Evolutionary conservation across 305 asterid species (phyloP).

Genomic region (Stenogyne calaminthoides): DNA sequence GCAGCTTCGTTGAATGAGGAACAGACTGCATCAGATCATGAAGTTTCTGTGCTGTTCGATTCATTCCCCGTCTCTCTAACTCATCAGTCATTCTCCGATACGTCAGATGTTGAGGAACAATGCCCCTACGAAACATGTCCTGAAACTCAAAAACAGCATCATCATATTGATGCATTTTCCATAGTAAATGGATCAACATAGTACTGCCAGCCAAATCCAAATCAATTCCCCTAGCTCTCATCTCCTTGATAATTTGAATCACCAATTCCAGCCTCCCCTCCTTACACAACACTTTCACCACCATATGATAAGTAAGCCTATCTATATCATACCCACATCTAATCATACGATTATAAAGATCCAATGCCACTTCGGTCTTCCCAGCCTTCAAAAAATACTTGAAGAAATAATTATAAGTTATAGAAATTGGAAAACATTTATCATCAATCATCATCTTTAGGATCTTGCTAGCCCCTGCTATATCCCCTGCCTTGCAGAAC

Average conservation of each 20-base stretch:
- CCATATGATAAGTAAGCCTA: slow-evolving; percentile 67
- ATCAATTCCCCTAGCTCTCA: slow-evolving; percentile 79
- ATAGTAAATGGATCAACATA: slow-evolving; percentile 70
- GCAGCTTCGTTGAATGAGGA: slow-evolving; percentile 73
- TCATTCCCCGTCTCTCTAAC: slow-evolving; percentile 60
- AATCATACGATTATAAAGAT: slow-evolving; percentile 60
- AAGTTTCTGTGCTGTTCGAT: slow-evolving; percentile 51
- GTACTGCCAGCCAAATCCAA: slow-evolving; percentile 77
- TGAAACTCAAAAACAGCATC: slow-evolving; percentile 66
- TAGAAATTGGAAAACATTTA: slow-evolving; percentile 54
- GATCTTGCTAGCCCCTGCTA: slow-evolving; percentile 66
- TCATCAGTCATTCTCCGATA: slow-evolving; percentile 55
- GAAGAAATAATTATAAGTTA: slow-evolving; percentile 75
- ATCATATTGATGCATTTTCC: slow-evolving; percentile 51
- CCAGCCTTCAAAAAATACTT: slow-evolving; percentile 64
- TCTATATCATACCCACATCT: slow-evolving; percentile 68
- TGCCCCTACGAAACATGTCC: slow-evolving; percentile 82
- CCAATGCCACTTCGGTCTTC: slow-evolving; percentile 60
- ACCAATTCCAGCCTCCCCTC: slow-evolving; percentile 51
- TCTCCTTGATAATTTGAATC: slow-evolving; percentile 53
- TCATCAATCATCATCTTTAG: slow-evolving; percentile 66
- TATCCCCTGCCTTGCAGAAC: slow-evolving; percentile 85
- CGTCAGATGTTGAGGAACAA: slow-evolving; percentile 83
- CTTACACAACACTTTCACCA: slow-evolving; percentile 75
- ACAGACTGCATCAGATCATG: slow-evolving; percentile 60